A percentile compares a stretch with the other conserved stretches of the same genome.
Conservation (phyloP, 148 eudicot genomes). For the Chenopodium quinoa region DNA sequence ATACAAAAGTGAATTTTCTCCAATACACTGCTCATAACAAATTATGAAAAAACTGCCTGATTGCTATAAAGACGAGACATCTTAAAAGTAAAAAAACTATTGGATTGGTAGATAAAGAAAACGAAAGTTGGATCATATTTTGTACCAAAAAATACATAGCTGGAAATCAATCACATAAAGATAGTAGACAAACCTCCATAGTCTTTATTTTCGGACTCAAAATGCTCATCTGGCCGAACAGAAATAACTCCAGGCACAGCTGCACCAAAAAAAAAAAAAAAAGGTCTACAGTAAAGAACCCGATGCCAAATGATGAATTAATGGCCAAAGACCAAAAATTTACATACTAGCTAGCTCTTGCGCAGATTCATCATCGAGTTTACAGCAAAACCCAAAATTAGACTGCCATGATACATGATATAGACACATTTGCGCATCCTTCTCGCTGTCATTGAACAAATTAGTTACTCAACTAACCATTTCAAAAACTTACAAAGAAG, state of each 20-base stretch:
- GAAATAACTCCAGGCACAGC: constrained; percentile 75
- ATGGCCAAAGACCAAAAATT: not conserved
- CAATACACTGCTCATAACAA: not conserved
- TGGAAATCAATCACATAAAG: not conserved
- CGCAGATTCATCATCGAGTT: constrained; percentile 69
- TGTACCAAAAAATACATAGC: not conserved
- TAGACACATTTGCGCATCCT: constrained; percentile 86
- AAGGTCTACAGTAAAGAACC: not conserved
- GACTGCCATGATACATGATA: constrained; percentile 71
- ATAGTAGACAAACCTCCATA: constrained; percentile 62
- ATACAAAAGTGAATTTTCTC: not conserved
- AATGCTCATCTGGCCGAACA: constrained; percentile 57
- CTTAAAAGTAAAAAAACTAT: not conserved
- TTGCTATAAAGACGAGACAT: not conserved
- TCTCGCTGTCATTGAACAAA: constrained; percentile 45
- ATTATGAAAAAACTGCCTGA: not conserved
- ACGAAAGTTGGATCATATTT: not conserved
- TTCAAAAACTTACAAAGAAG: not conserved
- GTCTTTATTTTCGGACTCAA: constrained; percentile 54
- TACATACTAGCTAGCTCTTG: constrained; percentile 57
- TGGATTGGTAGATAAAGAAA: not conserved
- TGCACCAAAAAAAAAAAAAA: constrained; percentile 29
- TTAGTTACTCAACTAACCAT: not conserved
- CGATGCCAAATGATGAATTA: not conserved
- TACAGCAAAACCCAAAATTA: constrained; percentile 79